Evolutionary conservation across 805 yeast genomes (phyloP).

Genomic region (Nakazawaea wyomingensis): DNA sequence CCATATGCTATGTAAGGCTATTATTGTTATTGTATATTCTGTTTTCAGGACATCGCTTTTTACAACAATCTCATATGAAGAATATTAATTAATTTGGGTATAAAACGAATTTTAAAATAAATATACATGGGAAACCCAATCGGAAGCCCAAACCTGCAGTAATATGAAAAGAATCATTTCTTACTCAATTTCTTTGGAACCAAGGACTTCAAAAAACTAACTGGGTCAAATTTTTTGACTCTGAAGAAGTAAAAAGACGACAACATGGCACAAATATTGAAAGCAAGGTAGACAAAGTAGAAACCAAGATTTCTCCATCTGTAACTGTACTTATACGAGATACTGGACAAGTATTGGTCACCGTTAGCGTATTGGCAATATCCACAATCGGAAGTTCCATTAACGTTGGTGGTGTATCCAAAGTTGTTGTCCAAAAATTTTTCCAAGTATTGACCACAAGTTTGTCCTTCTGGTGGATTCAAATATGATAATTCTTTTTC

Average conservation of each 20-base stretch:
- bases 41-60: too few relatives aligned
- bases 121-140: too few relatives aligned
- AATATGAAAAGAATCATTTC: too few relatives aligned
- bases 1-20: constrained; percentile 8
- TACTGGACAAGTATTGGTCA: constrained; percentile 20
- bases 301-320: constrained; percentile 26
- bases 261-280: constrained; percentile 43
- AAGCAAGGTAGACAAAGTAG: constrained; percentile 35
- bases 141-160: too few relatives aligned
- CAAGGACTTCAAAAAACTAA: constrained; percentile 1
- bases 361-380: constrained; percentile 20
- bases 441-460: constrained; percentile 42
- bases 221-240: constrained; percentile 30
- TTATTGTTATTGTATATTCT: too few relatives aligned
- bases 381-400: constrained; percentile 16
- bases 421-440: constrained; percentile 29
- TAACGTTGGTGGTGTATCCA: constrained; percentile 42
- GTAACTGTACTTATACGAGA: constrained; percentile 15
- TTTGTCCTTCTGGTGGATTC: constrained; percentile 41
- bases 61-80: too few relatives aligned
- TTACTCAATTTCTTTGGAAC: not conserved
- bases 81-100: not conserved
- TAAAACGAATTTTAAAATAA: too few relatives aligned
- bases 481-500: constrained; percentile 31
- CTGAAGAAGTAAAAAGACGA: constrained; percentile 31